Percentiles rank a stretch among this genome's conserved stretches.
Conservation (phyloP, 176 grass and related monocot genomes). For the Carex kokanica region DNA sequence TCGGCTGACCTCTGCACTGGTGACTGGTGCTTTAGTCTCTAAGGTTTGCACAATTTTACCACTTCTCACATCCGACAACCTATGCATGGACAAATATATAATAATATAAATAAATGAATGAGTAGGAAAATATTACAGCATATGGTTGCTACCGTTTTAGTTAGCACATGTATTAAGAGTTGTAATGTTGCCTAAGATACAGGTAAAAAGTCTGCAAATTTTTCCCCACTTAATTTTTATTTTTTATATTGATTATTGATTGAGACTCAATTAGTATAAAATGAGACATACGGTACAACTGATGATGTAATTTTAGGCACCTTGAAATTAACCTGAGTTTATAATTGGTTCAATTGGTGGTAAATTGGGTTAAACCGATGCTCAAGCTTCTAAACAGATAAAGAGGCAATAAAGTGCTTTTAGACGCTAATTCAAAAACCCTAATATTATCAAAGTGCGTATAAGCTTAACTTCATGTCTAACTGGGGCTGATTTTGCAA, state of each 20-base stretch:
- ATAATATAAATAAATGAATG: not conserved
- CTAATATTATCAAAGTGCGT: too few species aligned
- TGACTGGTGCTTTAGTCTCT: constrained; percentile 89
- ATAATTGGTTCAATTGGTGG: not conserved
- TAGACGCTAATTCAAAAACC: too few species aligned
- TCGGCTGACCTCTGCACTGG: constrained; percentile 90
- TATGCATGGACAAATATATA: constrained; percentile 23
- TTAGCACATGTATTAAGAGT: not conserved
- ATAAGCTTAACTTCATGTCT: too few species aligned
- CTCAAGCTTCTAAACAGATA: not conserved
- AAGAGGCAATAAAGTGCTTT: too few species aligned
- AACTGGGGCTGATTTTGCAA: too few species aligned
- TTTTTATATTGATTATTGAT: not conserved
- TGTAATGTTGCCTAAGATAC: not conserved
- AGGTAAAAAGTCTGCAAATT: not conserved
- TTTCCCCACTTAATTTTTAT: not conserved
- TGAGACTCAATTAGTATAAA: not conserved
- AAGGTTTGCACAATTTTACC: constrained; percentile 94
- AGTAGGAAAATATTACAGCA: not conserved
- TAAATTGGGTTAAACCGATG: not conserved
- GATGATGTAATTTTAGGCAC: not conserved
- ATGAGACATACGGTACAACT: not conserved
- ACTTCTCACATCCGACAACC: constrained; percentile 91
- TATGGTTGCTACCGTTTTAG: not conserved
- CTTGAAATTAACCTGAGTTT: not conserved